Evolutionary conservation across 2,329 filamentous ascomycete genomes (phyloP).

Genomic region (Ophiostoma angusticollis): DNA sequence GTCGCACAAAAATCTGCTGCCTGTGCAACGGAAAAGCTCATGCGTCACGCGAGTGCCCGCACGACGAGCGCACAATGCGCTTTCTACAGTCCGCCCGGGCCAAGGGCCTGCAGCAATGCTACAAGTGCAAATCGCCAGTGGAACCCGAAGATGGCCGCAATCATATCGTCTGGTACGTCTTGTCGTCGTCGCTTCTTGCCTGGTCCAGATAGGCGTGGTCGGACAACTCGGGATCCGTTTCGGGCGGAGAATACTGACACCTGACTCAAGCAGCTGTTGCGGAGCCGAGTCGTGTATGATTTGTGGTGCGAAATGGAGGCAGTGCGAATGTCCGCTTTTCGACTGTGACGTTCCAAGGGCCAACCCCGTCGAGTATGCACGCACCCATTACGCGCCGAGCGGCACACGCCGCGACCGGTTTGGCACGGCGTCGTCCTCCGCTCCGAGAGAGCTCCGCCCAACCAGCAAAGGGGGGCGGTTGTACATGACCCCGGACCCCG

Average conservation of each 20-base stretch:
- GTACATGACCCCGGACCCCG: conserved; percentile 3
- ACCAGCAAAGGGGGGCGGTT: conserved; percentile 9
- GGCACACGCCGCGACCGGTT: conserved; percentile 24
- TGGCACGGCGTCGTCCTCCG: conserved; percentile 19
- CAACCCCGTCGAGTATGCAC: conserved; percentile 42
- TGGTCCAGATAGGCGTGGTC: no score
- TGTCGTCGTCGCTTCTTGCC: conserved; percentile 5
- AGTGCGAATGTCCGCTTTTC: conserved; percentile 72
- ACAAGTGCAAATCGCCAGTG: conserved; percentile 59
- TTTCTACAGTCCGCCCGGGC: conserved; percentile 53
- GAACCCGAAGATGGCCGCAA: conserved; percentile 75
- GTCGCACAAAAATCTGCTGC: conserved; percentile 62
- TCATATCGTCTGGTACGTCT: conserved; percentile 69
- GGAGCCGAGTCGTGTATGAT: conserved; percentile 79
- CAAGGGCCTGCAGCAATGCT: conserved; percentile 64
- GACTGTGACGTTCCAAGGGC: conserved; percentile 44
- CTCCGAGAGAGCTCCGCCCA: conserved; percentile 20
- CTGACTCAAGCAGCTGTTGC: conserved; percentile 42
- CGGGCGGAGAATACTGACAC: no score
- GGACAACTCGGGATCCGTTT: no score
- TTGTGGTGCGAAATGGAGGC: conserved; percentile 72
- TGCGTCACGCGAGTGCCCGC: conserved; percentile 52
- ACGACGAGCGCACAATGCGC: conserved; percentile 51
- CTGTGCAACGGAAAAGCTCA: conserved; percentile 67
- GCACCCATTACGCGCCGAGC: conserved; percentile 24